Evolutionary conservation across 345 rosid species (phyloP).

Genomic region (Arabidopsis thaliana): TAIR10.1 NC_003074.8:23331001-23331500

Average conservation of each 20-base stretch:
- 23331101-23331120: conserved; percentile 64
- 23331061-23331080: conserved; percentile 75
- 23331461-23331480: conserved; percentile 75
- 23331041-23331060: conserved; percentile 25
- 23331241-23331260: background rate
- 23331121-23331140: conserved; percentile 79
- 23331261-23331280: conserved; percentile 77
- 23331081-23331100: conserved; percentile 65
- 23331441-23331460: conserved; percentile 76
- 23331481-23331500: conserved; percentile 81
- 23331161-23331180: background rate
- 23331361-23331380: conserved; percentile 84
- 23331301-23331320: conserved; percentile 68
- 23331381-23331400: conserved; percentile 78
- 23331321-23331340: conserved; percentile 72
- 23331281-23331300: conserved; percentile 64
- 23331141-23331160: conserved; percentile 26
- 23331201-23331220: conserved; percentile 10
- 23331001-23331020: conserved; percentile 12
- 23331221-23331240: conserved; percentile 13
- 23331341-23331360: conserved; percentile 83
- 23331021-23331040: background rate
- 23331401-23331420: conserved; percentile 74
- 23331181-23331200: conserved; percentile 20
- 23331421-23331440: conserved; percentile 86